Evolutionary conservation across 768 basidiomycete species (phyloP).

Genomic region (Clavaria fumosa): DNA sequence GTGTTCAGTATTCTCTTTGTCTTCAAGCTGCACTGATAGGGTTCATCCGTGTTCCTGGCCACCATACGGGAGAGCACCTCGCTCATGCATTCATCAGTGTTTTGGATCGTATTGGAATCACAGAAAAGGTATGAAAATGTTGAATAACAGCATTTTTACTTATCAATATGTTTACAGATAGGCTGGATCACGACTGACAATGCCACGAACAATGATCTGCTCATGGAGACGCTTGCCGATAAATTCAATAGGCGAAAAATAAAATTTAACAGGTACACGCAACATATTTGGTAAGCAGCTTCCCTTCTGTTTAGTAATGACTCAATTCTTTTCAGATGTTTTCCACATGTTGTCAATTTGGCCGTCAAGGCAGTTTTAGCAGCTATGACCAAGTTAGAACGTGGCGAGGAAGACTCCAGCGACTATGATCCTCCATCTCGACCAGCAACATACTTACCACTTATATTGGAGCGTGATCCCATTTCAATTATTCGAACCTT

Average conservation of each 20-base stretch:
- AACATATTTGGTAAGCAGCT: constrained; percentile 3
- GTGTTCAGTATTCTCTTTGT: constrained; percentile 14
- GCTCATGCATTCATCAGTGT: constrained; percentile 18
- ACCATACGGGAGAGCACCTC: constrained; percentile 24
- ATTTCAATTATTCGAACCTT: constrained; percentile 13
- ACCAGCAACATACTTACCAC: background rate
- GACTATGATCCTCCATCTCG: too few species aligned
- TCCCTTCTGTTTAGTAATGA: constrained; percentile 5
- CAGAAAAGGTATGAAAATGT: constrained; percentile 14
- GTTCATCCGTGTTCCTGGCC: constrained; percentile 20
- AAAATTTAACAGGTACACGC: too few species aligned
- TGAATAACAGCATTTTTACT: constrained; percentile 1
- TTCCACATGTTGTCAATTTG: constrained; percentile 20
- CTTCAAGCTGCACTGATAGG: constrained; percentile 22
- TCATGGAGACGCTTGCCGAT: constrained; percentile 12
- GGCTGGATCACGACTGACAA: constrained; percentile 24
- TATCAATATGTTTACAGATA: constrained; percentile 15
- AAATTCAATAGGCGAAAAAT: constrained; percentile 11
- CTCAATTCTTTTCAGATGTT: constrained; percentile 16
- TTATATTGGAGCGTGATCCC: constrained; percentile 11
- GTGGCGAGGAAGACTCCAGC: constrained; percentile 1
- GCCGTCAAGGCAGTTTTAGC: constrained; percentile 18
- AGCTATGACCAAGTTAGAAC: constrained; percentile 13
- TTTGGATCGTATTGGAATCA: constrained; percentile 16
- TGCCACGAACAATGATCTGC: constrained; percentile 20